These are phyloP conservation scores for Cladorrhinum sp. DNA, from an alignment of 2,329 filamentous ascomycete genomes.

Conservation along the genomic window DNA sequence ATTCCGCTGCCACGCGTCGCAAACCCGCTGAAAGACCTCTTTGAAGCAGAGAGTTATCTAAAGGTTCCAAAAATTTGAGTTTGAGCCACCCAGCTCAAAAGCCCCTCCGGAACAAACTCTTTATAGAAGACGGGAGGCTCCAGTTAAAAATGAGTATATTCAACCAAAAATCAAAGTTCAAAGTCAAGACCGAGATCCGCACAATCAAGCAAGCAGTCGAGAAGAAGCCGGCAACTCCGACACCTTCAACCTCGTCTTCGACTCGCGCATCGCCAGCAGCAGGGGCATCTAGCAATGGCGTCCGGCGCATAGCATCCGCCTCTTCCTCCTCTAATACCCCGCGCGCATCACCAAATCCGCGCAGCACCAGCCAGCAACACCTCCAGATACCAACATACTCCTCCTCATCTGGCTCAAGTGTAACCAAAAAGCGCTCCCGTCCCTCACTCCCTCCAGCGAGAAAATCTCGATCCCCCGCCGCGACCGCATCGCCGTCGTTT, in stretches of 20 bases:
- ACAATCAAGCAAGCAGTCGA: constrained; percentile 37
- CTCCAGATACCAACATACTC: constrained; percentile 5
- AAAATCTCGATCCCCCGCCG: constrained; percentile 42
- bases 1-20: not conserved
- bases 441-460: constrained; percentile 34
- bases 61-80: not conserved
- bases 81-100: no score
- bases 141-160: constrained; percentile 43
- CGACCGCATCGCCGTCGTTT: constrained; percentile 41
- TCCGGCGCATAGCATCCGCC: not conserved
- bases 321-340: constrained; percentile 15
- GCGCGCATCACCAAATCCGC: constrained; percentile 23
- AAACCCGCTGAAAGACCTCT: not conserved
- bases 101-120: no score
- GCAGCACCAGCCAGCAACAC: constrained; percentile 2
- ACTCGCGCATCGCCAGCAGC: constrained; percentile 34
- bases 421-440: constrained; percentile 37
- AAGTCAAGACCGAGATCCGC: constrained; percentile 50
- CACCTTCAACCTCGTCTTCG: constrained; percentile 35
- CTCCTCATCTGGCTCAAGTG: constrained; percentile 23
- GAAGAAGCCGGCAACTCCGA: constrained; percentile 33
- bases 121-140: no score
- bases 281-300: not conserved
- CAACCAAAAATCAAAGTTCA: constrained; percentile 47
- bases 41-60: not conserved